phyloP scores from a whole-genome alignment of 208 protist genomes.

The Acanthamoeba lenticulata region DNA sequence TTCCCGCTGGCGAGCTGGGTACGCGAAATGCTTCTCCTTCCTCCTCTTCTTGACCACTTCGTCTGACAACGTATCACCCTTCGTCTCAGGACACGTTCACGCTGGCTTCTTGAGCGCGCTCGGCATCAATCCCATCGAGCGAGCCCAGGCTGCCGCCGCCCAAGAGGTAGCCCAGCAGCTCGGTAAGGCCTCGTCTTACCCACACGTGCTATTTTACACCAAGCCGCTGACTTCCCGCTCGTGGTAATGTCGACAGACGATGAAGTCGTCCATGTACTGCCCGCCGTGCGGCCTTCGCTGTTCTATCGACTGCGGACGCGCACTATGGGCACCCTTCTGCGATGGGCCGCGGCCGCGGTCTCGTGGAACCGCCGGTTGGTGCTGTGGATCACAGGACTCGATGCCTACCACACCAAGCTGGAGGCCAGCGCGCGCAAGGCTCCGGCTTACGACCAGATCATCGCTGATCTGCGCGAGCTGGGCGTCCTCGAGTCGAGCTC shows the following conservation, averaged over 20 bases:
- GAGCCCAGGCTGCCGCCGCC: neutral
- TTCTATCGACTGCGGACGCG: neutral
- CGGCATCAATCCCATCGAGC: neutral
- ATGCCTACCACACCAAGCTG: neutral
- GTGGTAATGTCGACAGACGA: neutral
- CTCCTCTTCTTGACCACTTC: neutral
- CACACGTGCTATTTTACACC: neutral
- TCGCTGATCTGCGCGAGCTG: neutral
- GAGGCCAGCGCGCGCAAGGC: neutral
- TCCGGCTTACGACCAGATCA: slow-evolving; percentile 5
- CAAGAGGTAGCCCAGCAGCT: neutral
- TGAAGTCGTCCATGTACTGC: neutral
- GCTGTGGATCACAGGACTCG: neutral
- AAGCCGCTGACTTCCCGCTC: neutral
- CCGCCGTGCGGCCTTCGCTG: neutral
- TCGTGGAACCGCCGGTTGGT: neutral
- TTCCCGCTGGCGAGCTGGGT: neutral
- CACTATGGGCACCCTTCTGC: neutral
- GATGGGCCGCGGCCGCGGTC: neutral
- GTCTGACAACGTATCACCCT: neutral
- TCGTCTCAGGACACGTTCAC: neutral
- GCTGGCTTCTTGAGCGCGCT: neutral
- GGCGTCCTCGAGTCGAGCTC: neutral
- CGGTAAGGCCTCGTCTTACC: neutral
- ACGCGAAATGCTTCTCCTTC: too few relatives aligned